A percentile compares a stretch with the other conserved stretches of the same genome.
Evolutionary conservation across 2,329 filamentous ascomycete species (phyloP).

Genomic region (Xylariomycetidae sp.): DNA sequence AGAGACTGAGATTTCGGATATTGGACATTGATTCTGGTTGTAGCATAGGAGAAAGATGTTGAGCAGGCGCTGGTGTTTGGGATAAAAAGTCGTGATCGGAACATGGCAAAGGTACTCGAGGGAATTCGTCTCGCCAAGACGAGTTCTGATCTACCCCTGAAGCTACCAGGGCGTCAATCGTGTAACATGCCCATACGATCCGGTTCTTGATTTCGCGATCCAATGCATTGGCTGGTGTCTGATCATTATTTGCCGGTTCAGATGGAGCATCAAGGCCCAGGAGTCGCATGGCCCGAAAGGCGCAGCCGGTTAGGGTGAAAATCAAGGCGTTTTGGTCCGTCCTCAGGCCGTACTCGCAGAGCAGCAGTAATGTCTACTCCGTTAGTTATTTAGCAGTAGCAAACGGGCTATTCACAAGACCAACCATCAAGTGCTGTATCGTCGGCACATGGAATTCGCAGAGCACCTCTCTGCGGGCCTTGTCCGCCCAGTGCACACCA

Average conservation of each 20-base stretch:
- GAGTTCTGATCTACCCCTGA: conserved; percentile 1
- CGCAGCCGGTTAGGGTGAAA: neutral
- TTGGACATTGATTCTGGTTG: neutral
- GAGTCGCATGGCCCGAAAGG: neutral
- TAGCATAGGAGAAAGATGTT: neutral
- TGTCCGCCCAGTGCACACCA: conserved; percentile 1
- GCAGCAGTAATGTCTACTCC: neutral
- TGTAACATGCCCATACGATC: conserved; percentile 1
- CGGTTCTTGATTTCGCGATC: neutral
- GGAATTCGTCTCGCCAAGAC: neutral
- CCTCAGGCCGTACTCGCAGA: neutral
- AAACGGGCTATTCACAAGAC: neutral
- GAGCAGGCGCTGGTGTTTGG: neutral
- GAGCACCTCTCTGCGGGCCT: conserved; percentile 1
- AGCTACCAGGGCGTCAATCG: neutral
- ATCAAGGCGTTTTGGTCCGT: neutral
- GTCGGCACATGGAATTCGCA: neutral
- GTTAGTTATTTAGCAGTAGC: neutral
- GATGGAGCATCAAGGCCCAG: neutral
- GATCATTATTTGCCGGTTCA: neutral
- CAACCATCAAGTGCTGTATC: neutral
- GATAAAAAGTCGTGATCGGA: neutral
- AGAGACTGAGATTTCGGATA: neutral
- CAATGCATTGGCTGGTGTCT: neutral
- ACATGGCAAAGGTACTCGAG: neutral